phyloP scores from a whole-genome alignment of 2,329 filamentous ascomycete species.

The Emergomyces pasteurianus region DNA sequence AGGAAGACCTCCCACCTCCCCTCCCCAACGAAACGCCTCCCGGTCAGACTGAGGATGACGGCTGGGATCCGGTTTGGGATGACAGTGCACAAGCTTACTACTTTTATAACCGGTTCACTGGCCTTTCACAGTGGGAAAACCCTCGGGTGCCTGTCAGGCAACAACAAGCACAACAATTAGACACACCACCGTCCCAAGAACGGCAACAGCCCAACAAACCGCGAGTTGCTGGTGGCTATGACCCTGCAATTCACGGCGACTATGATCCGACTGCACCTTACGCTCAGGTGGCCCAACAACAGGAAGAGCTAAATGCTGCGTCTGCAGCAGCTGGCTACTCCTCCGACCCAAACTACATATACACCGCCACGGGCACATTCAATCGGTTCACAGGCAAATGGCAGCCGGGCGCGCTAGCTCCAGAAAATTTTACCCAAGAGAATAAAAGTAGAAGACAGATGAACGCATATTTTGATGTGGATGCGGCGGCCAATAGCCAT shows the following conservation, averaged over 20 bases:
- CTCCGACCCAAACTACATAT: constrained; percentile 39
- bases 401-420: constrained; percentile 54
- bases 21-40: constrained; percentile 43
- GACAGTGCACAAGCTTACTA: constrained; percentile 56
- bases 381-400: constrained; percentile 83
- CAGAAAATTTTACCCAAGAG: constrained; percentile 73
- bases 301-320: constrained; percentile 20
- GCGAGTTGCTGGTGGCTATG: constrained; percentile 60
- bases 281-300: constrained; percentile 44
- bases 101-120: constrained; percentile 73
- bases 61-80: constrained; percentile 77
- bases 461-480: constrained; percentile 91
- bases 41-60: constrained; percentile 42
- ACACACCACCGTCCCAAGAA: constrained; percentile 17
- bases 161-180: constrained; percentile 9
- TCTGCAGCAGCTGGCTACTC: constrained; percentile 16
- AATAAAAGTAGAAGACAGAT: constrained; percentile 80
- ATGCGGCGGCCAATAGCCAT: constrained; percentile 82
- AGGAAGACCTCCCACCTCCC: constrained; percentile 34
- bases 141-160: constrained; percentile 51
- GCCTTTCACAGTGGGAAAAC: constrained; percentile 71
- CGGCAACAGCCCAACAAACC: constrained; percentile 20
- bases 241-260: constrained; percentile 88
- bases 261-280: constrained; percentile 97
- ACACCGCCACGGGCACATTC: constrained; percentile 63